Evolutionary conservation across 371 early-diverging fungal genomes (phyloP).

Genomic region (Entomophthora muscae): DNA sequence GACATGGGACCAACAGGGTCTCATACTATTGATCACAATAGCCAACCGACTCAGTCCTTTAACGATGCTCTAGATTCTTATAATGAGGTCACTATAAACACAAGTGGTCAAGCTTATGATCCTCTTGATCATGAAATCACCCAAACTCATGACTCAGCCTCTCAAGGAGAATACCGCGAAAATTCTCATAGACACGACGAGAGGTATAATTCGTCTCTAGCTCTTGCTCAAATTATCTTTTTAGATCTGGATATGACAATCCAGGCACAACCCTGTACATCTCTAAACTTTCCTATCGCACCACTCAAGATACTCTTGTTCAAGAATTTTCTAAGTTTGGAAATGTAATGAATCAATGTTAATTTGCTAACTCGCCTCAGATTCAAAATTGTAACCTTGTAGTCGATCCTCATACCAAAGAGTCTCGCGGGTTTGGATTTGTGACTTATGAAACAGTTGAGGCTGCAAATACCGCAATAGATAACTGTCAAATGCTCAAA

Average conservation of each 20-base stretch:
- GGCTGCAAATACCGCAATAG: slow-evolving; percentile 49
- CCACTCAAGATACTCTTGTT: neutral
- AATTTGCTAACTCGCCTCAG: slow-evolving; percentile 16
- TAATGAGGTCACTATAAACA: neutral
- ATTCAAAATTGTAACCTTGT: slow-evolving; percentile 50
- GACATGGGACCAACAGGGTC: neutral
- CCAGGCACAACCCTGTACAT: slow-evolving; percentile 1
- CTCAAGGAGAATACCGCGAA: neutral
- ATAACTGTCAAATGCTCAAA: slow-evolving; percentile 31
- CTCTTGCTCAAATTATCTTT: neutral
- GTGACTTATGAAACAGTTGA: slow-evolving; percentile 51
- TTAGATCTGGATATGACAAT: slow-evolving; percentile 3
- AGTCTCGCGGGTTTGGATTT: slow-evolving; percentile 73
- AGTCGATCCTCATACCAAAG: slow-evolving; percentile 63
- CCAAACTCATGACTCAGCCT: neutral
- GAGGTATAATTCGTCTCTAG: neutral
- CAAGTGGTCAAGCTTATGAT: neutral
- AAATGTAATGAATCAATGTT: slow-evolving; percentile 22
- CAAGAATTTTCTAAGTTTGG: slow-evolving; percentile 47
- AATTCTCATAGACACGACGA: neutral
- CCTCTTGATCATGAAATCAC: neutral
- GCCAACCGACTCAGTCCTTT: neutral
- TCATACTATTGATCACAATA: neutral
- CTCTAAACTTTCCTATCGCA: slow-evolving; percentile 2
- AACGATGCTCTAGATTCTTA: neutral